Evolutionary conservation across 2,329 filamentous ascomycete species (phyloP).

Genomic region (Pseudogymnoascus sp.): DNA sequence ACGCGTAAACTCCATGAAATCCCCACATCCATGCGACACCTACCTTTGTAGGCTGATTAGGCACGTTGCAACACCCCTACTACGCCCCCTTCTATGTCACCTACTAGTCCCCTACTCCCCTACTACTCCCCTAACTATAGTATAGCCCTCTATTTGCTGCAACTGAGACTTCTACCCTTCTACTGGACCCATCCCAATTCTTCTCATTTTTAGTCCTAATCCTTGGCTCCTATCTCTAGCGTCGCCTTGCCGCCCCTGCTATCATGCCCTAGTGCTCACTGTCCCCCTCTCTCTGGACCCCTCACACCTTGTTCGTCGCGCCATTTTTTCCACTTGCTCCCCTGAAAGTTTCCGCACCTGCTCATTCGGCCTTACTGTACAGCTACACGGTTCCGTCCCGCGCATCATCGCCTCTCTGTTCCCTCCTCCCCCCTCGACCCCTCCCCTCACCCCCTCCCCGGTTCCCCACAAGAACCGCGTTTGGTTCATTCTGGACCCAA

Average conservation of each 20-base stretch:
- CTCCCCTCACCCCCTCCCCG: background rate
- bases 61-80: background rate
- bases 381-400: background rate
- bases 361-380: conserved; percentile 6
- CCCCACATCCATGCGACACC: background rate
- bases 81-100: background rate
- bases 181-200: background rate
- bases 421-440: background rate
- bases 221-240: background rate
- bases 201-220: background rate
- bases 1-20: conserved; percentile 3
- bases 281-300: background rate
- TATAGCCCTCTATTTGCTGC: background rate
- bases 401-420: background rate
- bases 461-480: conserved; percentile 6
- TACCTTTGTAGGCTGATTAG: background rate
- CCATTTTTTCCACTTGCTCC: conserved; percentile 5
- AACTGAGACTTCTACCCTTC: background rate
- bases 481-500: conserved; percentile 11
- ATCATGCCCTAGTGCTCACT: conserved; percentile 5
- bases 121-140: background rate
- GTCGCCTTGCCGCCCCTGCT: conserved; percentile 4
- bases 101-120: background rate
- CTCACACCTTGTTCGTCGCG: background rate
- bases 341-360: background rate